These are phyloP conservation scores for Trichophyton verrucosum DNA, from an alignment of 2,329 filamentous ascomycete species.

Conservation along the genomic window DNA sequence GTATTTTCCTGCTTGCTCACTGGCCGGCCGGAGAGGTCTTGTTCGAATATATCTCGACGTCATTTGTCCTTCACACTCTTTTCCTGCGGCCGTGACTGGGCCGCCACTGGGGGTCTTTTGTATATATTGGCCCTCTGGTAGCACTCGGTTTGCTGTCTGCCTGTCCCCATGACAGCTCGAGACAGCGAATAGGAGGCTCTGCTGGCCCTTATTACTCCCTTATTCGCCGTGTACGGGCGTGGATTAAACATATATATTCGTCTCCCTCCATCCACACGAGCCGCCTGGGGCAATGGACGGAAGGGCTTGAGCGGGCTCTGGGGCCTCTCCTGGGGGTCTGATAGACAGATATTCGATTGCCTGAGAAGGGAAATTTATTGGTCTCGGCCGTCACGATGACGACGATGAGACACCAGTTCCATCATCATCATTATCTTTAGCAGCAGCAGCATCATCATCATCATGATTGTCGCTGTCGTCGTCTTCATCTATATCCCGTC, in stretches of 20 bases:
- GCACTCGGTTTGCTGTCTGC: background rate
- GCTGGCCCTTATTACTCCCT: background rate
- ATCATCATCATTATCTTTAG: background rate
- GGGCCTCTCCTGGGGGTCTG: background rate
- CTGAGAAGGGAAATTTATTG: background rate
- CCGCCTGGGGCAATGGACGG: background rate
- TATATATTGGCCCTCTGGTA: background rate
- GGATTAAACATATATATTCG: background rate
- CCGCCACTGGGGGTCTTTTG: background rate
- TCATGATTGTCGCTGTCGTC: background rate
- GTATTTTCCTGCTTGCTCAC: background rate
- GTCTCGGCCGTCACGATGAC: background rate
- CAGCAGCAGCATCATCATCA: too few relatives aligned
- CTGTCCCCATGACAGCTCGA: background rate
- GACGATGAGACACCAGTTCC: background rate
- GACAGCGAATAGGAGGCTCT: background rate
- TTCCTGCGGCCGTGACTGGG: background rate
- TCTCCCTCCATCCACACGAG: background rate
- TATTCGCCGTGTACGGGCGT: background rate
- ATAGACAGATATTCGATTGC: too few relatives aligned
- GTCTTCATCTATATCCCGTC: background rate
- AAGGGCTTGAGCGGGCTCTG: background rate
- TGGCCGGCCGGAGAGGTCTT: background rate
- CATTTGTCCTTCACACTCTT: conserved; percentile 3
- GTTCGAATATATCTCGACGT: background rate